These are phyloP conservation scores for Yamadazyma philogaea DNA, from an alignment of 805 yeast genomes.

Conservation along the genomic window DNA sequence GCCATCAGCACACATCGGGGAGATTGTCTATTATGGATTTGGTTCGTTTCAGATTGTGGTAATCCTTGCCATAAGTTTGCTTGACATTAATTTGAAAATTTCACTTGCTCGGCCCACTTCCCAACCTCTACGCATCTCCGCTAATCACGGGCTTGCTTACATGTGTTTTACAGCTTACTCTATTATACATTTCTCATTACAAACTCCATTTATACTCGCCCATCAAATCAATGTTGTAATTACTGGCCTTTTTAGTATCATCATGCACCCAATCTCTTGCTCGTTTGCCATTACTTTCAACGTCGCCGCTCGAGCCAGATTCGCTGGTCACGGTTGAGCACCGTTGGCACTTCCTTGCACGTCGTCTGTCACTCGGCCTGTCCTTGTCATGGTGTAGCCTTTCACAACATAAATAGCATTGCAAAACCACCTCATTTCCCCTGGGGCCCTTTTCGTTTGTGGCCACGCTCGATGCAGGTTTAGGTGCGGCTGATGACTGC, in stretches of 20 bases:
- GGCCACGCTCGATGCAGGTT: slow-evolving; percentile 4
- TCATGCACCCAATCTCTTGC: neutral
- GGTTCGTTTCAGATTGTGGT: neutral
- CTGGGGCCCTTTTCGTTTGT: neutral
- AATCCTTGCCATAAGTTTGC: neutral
- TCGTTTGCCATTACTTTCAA: neutral
- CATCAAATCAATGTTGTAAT: slow-evolving; percentile 23
- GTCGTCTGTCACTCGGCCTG: neutral
- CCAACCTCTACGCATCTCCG: neutral
- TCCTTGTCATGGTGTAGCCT: slow-evolving; percentile 2
- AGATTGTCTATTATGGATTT: neutral
- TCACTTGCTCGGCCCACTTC: slow-evolving; percentile 2
- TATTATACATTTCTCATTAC: slow-evolving; percentile 4
- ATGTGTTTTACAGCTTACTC: too few relatives aligned
- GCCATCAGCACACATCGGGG: too few relatives aligned
- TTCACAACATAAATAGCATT: slow-evolving; percentile 19
- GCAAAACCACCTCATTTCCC: slow-evolving; percentile 11
- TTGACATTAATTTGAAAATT: too few relatives aligned
- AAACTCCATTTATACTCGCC: slow-evolving; percentile 31
- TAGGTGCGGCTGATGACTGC: slow-evolving; percentile 5
- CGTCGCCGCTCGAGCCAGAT: slow-evolving; percentile 1
- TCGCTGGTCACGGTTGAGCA: slow-evolving; percentile 14
- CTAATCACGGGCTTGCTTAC: too few relatives aligned
- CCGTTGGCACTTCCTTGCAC: slow-evolving; percentile 14
- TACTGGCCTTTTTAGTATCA: slow-evolving; percentile 1